Base-by-base conservation (phyloP, 2,329 filamentous ascomycete genomes). In the Cercospora sojina region DNA sequence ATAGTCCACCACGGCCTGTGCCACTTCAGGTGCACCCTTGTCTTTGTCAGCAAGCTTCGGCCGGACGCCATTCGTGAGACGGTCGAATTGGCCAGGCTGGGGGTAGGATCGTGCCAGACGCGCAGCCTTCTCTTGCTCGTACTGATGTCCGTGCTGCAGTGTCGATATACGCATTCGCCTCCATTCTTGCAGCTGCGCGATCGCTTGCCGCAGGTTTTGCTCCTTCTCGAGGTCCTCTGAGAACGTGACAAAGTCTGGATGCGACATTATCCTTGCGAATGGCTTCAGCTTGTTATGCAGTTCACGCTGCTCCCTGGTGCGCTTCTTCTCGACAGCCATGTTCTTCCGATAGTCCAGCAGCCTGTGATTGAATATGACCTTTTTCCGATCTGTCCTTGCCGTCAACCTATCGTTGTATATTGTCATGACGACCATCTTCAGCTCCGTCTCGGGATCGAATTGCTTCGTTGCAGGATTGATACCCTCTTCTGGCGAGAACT, bases 371-470 rank as follows among this genome's bases (percentile, higher is more conserved):
- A 99, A 98, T 5, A 99, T 91, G 59, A 98, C 91, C 81, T 95
- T 96, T 80, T 99, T 99, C 55, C 95, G 87, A 74, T 98, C 94
- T 6, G 94, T 94, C 71, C 95, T 89, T 65, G 93, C 91, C 2
- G 93, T 97, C 18, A 99, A 82, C 4, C 93, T 88, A 65, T 91
- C 90, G 76, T 99, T 99, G 83, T 99, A 99, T 59, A 99, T 96
- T 71, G 97, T 93, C 88, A 99, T 97, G 20, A 99, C 93, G 0
- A 93, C 97, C 81, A 98, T 88, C 83, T 99, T 99, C 55, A 99
- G 86, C 70, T 97, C 93, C 85, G 97, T 96, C 79, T 99, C 95
- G 0, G 95, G 93, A 74, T 99, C 95, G 65, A 96, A 83, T 75
- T 96, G 90, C 68, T 91, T 91, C 0, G 93, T 97, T 2, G 85